Evolutionary conservation across 202 grass and related monocot genomes (phyloP).

Genomic region (Panicum hallii): DNA sequence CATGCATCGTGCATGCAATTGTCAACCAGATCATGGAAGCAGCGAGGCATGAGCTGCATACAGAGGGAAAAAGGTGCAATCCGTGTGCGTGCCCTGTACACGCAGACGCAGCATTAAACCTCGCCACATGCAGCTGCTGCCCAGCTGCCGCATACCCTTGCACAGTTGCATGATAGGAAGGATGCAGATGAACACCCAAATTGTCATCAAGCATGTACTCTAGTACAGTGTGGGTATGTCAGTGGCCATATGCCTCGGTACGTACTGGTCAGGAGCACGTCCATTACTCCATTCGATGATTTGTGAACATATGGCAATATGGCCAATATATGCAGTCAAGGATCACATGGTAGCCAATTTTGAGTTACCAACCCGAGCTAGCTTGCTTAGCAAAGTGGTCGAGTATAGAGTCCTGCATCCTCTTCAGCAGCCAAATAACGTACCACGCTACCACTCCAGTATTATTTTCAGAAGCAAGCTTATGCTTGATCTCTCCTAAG

Average conservation of each 20-base stretch:
- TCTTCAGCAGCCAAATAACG: too few relatives aligned
- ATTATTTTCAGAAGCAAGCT: too few relatives aligned
- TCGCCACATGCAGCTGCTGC: conserved; percentile 42
- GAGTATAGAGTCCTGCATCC: too few relatives aligned
- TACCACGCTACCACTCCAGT: too few relatives aligned
- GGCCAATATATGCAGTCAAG: background rate
- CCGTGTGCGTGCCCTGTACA: conserved; percentile 31
- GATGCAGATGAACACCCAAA: background rate
- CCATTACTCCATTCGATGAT: background rate
- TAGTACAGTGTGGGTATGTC: background rate
- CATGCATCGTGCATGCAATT: background rate
- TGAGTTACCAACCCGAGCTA: background rate
- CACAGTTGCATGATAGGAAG: background rate
- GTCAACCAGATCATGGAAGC: background rate
- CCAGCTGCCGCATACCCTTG: background rate
- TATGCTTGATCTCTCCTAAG: too few relatives aligned
- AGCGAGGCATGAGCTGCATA: conserved; percentile 27
- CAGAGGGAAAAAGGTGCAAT: background rate
- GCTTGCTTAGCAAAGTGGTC: too few relatives aligned
- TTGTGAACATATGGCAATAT: too few relatives aligned
- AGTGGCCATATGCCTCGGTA: background rate
- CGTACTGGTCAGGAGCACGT: background rate
- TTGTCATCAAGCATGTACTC: background rate
- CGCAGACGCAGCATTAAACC: conserved; percentile 39
- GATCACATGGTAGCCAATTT: background rate